phyloP scores from a whole-genome alignment of 768 basidiomycete genomes.

The Cytidiella melzeri region DNA sequence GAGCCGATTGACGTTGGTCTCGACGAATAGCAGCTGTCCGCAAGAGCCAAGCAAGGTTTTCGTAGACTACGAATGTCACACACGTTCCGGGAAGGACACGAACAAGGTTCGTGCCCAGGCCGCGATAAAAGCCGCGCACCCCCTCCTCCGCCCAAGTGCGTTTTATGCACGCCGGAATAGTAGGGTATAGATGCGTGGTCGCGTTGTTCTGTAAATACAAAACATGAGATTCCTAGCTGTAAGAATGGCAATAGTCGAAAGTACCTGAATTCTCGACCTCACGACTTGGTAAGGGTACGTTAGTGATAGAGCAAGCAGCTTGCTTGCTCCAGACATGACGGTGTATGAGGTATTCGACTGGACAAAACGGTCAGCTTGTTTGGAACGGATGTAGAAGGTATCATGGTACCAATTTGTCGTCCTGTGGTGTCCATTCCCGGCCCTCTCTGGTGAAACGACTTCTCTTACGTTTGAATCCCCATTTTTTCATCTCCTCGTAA shows the following conservation, averaged over 20 bases:
- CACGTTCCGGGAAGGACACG: conserved; percentile 96
- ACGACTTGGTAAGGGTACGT: conserved; percentile 99
- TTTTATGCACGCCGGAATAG: conserved; percentile 73
- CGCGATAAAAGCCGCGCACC: conserved; percentile 85
- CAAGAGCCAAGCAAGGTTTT: conserved; percentile 81
- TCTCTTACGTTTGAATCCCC: conserved; percentile 78
- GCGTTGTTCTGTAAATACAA: conserved; percentile 52
- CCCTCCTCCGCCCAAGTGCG: conserved; percentile 83
- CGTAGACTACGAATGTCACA: conserved; percentile 97
- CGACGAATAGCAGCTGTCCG: conserved; percentile 56
- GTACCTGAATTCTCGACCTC: conserved; percentile 86
- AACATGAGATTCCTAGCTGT: no score
- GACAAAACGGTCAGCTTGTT: neutral
- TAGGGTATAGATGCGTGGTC: conserved; percentile 64
- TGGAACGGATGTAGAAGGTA: neutral
- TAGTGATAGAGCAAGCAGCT: conserved; percentile 70
- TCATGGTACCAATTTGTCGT: conserved; percentile 77
- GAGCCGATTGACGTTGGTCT: conserved; percentile 23
- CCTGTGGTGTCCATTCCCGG: conserved; percentile 57
- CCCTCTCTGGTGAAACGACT: conserved; percentile 56
- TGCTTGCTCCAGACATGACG: conserved; percentile 86
- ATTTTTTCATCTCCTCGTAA: conserved; percentile 93
- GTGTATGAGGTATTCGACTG: conserved; percentile 92
- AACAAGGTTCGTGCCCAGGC: conserved; percentile 88
- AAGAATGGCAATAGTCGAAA: conserved; percentile 18